Conservation (phyloP, 2,329 filamentous ascomycete species). For the Aspergillus quadricinctus region DNA sequence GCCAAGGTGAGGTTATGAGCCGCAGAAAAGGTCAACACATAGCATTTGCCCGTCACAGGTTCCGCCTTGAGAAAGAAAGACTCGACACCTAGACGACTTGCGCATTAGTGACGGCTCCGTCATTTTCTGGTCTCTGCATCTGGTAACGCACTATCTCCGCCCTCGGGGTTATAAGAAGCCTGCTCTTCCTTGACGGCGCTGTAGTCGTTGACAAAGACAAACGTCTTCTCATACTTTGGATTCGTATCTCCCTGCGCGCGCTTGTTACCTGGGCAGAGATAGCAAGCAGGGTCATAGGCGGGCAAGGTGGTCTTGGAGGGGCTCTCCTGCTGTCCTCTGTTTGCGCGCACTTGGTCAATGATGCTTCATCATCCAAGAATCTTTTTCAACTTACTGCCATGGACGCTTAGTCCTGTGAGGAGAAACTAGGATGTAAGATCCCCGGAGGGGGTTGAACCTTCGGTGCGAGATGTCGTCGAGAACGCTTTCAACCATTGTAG, state of each 20-base stretch:
- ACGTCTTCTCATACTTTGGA: constrained; percentile 79
- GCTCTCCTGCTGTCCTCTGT: constrained; percentile 71
- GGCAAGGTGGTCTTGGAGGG: constrained; percentile 67
- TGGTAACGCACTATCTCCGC: constrained; percentile 45
- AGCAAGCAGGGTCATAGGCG: constrained; percentile 85
- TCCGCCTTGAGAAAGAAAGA: constrained; percentile 75
- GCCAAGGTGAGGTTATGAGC: constrained; percentile 88
- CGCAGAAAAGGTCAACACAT: constrained; percentile 90
- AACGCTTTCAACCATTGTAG: constrained; percentile 65
- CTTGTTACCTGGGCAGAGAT: constrained; percentile 87
- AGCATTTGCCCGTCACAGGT: constrained; percentile 90
- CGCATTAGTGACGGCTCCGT: constrained; percentile 5
- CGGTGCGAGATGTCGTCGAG: constrained; percentile 96
- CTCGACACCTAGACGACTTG: constrained; percentile 56
- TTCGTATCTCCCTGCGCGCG: constrained; percentile 84
- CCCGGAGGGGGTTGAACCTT: constrained; percentile 85
- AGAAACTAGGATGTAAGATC: constrained; percentile 89
- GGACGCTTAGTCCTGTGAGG: constrained; percentile 94
- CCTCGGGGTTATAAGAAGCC: constrained; percentile 63
- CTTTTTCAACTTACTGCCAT: constrained; percentile 74
- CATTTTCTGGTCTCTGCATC: background rate
- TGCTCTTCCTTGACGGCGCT: constrained; percentile 94
- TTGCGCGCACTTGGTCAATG: background rate
- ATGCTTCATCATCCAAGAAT: background rate
- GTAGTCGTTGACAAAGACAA: constrained; percentile 96